Percentiles rank a stretch among this genome's conserved stretches.
Conservation (phyloP, 2,329 filamentous ascomycete genomes). For the Aspergillus ruber region DNA sequence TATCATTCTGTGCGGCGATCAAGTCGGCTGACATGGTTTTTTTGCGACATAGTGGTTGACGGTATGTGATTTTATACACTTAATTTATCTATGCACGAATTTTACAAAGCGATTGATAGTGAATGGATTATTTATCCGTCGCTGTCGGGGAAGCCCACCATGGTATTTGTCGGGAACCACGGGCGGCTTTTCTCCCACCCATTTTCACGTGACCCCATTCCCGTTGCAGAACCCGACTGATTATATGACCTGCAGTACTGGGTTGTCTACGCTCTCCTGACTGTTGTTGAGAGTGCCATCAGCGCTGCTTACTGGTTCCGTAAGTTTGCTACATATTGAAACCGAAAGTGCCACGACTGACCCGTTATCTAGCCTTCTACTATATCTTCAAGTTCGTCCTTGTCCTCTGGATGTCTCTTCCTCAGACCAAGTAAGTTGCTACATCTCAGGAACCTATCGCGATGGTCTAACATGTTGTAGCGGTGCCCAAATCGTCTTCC, state of each 20-base stretch:
- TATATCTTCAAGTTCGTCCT: slow-evolving; percentile 99
- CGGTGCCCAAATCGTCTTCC: slow-evolving; percentile 93
- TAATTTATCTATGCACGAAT: too few species aligned
- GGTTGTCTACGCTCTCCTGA: slow-evolving; percentile 61
- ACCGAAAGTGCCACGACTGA: neutral
- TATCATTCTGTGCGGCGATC: neutral
- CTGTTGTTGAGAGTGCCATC: slow-evolving; percentile 60
- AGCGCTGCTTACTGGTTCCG: slow-evolving; percentile 65
- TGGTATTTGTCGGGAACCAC: neutral
- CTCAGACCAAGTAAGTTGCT: slow-evolving; percentile 72
- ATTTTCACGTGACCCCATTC: slow-evolving; percentile 19
- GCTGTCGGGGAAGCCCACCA: neutral
- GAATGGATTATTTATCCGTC: neutral
- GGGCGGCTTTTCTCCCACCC: neutral
- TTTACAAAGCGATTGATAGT: too few species aligned
- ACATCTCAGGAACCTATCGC: too few species aligned
- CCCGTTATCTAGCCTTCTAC: slow-evolving; percentile 66
- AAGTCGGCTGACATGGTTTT: slow-evolving; percentile 10
- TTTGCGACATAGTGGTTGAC: slow-evolving; percentile 51
- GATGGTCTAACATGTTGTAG: slow-evolving; percentile 41
- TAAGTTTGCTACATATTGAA: slow-evolving; percentile 23
- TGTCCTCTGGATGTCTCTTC: slow-evolving; percentile 95
- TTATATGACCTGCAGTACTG: slow-evolving; percentile 49
- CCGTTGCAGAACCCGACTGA: neutral
- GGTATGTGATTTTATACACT: slow-evolving; percentile 25